phyloP scores from a whole-genome alignment of 345 rosid genomes.

The Heritiera fomes region DNA sequence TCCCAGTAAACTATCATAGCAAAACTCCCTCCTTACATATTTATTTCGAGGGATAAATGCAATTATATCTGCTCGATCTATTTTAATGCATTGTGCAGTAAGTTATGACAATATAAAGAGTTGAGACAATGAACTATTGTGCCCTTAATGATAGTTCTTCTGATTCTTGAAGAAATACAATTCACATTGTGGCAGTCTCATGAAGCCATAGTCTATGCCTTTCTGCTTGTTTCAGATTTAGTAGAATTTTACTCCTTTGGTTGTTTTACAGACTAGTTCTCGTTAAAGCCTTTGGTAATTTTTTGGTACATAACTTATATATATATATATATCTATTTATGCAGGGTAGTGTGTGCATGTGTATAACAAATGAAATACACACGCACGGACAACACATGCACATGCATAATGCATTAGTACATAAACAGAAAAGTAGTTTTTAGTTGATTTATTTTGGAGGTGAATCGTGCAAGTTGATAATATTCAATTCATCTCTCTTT shows the following conservation, averaged over 20 bases:
- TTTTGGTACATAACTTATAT: not conserved
- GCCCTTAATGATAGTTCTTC: not conserved
- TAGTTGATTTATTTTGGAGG: not conserved
- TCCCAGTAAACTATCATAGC: not conserved
- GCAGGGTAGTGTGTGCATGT: not conserved
- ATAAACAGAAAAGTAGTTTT: conserved; percentile 8
- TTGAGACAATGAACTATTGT: conserved; percentile 9
- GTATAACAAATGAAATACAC: not conserved
- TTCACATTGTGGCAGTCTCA: conserved; percentile 12
- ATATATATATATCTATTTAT: not conserved
- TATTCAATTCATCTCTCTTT: not conserved
- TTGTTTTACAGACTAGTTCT: not conserved
- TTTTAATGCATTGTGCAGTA: not conserved
- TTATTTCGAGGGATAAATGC: not conserved
- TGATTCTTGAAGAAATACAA: not conserved
- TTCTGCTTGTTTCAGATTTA: not conserved
- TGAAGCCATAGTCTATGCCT: not conserved
- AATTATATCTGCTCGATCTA: conserved; percentile 11
- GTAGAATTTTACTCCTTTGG: not conserved
- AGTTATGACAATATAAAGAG: not conserved
- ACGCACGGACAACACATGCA: not conserved
- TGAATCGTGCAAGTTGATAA: conserved; percentile 4
- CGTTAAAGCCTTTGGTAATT: not conserved
- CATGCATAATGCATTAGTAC: not conserved
- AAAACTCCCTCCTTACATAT: not conserved